Evolutionary conservation across 2,329 filamentous ascomycete species (phyloP).

Genomic region (Diaporthe vexans): DNA sequence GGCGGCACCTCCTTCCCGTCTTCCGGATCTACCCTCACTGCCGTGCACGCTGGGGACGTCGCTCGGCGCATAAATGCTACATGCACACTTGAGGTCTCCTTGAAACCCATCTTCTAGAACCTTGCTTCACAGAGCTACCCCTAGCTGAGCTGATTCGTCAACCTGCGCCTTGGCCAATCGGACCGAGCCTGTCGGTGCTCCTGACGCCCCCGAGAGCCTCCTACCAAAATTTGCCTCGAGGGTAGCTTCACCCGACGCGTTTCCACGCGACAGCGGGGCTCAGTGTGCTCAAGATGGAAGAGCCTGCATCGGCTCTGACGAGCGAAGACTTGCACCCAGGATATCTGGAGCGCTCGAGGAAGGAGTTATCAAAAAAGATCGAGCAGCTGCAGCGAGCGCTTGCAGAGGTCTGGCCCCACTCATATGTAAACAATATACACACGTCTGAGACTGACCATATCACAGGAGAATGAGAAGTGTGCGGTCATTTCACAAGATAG

Average conservation of each 20-base stretch:
- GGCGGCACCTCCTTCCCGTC: constrained; percentile 28
- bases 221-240: not conserved
- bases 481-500: not conserved
- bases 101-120: constrained; percentile 36
- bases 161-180: constrained; percentile 26
- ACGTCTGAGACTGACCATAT: constrained; percentile 41
- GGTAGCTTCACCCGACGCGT: constrained; percentile 36
- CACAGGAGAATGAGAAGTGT: constrained; percentile 43
- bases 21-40: constrained; percentile 7
- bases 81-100: constrained; percentile 36
- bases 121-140: constrained; percentile 35
- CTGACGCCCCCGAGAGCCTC: not conserved
- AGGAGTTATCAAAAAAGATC: constrained; percentile 73
- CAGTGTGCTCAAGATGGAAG: constrained; percentile 47
- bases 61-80: constrained; percentile 35
- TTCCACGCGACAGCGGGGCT: constrained; percentile 50
- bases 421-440: constrained; percentile 39
- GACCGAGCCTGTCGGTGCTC: constrained; percentile 5
- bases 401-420: constrained; percentile 54
- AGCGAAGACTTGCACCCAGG: constrained; percentile 60
- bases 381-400: constrained; percentile 67
- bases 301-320: constrained; percentile 47
- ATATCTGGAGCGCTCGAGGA: constrained; percentile 76
- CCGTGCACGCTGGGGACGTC: not conserved
- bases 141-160: constrained; percentile 31